phyloP scores from a whole-genome alignment of 2,329 filamentous ascomycete genomes.

The Aspergillus sp. region DNA sequence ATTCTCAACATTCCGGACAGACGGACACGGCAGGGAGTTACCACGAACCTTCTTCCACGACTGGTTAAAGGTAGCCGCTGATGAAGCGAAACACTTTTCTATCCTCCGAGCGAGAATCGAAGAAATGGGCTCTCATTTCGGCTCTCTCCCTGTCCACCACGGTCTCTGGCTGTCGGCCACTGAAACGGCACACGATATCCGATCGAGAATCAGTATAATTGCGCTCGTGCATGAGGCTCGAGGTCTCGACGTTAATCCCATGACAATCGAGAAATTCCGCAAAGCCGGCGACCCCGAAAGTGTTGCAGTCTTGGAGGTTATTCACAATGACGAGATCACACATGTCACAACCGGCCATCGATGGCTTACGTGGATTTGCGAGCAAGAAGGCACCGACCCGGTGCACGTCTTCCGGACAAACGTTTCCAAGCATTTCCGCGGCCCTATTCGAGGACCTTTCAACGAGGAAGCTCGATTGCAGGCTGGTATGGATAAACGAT shows the following conservation, averaged over 20 bases:
- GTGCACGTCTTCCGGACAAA: conserved; percentile 42
- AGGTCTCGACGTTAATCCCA: conserved; percentile 44
- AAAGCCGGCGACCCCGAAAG: conserved; percentile 38
- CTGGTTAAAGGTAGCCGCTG: conserved; percentile 46
- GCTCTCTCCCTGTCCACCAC: conserved; percentile 43
- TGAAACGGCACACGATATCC: conserved; percentile 40
- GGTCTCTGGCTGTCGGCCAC: conserved; percentile 43
- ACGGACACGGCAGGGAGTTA: conserved; percentile 20
- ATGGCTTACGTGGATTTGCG: conserved; percentile 46
- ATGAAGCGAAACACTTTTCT: conserved; percentile 47
- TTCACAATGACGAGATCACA: conserved; percentile 47
- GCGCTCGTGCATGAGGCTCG: conserved; percentile 46
- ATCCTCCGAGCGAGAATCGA: conserved; percentile 42
- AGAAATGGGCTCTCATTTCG: conserved; percentile 42
- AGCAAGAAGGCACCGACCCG: conserved; percentile 41
- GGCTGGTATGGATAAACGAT: conserved; percentile 42
- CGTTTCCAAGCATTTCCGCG: conserved; percentile 40
- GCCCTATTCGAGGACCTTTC: conserved; percentile 41
- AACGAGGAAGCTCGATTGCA: conserved; percentile 40
- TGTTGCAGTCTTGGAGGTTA: conserved; percentile 38
- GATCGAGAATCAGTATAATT: conserved; percentile 44
- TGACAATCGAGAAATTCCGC: conserved; percentile 46
- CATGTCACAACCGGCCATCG: conserved; percentile 46
- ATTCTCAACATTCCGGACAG: conserved; percentile 41
- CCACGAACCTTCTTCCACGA: conserved; percentile 45